Evolutionary conservation across 1,284 basidiomycete species (phyloP).

Genomic region (Singerocomus inundabilis): DNA sequence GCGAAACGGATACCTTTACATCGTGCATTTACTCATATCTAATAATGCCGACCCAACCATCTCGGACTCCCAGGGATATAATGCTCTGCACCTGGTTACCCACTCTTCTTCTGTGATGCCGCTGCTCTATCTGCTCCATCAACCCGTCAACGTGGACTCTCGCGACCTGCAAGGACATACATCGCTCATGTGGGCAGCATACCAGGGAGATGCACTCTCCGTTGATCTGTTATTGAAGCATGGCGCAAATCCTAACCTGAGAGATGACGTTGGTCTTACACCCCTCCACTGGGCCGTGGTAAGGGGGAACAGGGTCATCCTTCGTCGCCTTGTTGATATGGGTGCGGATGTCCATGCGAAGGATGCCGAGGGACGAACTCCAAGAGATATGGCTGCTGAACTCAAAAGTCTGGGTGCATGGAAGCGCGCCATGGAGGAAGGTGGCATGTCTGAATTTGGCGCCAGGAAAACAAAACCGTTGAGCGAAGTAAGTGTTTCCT

Average conservation of each 20-base stretch:
- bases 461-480: slow-evolving; percentile 64
- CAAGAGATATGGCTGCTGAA: slow-evolving; percentile 93
- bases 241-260: slow-evolving; percentile 75
- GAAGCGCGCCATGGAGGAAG: slow-evolving; percentile 85
- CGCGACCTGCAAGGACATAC: slow-evolving; percentile 93
- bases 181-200: slow-evolving; percentile 98
- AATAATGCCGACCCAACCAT: slow-evolving; percentile 93
- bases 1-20: slow-evolving; percentile 91
- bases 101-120: slow-evolving; percentile 96
- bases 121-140: slow-evolving; percentile 88
- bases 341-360: slow-evolving; percentile 82
- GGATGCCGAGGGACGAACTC: slow-evolving; percentile 84
- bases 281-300: slow-evolving; percentile 99
- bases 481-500: slow-evolving; percentile 53
- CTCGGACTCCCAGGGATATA: slow-evolving; percentile 93
- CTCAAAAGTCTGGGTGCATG: slow-evolving; percentile 88
- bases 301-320: slow-evolving; percentile 85
- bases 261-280: slow-evolving; percentile 82
- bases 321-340: slow-evolving; percentile 80
- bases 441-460: slow-evolving; percentile 77
- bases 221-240: slow-evolving; percentile 90
- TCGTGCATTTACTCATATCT: slow-evolving; percentile 87
- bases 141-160: slow-evolving; percentile 86
- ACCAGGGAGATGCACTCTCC: slow-evolving; percentile 95
- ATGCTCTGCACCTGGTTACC: slow-evolving; percentile 91